Conservation (phyloP, 1,284 basidiomycete genomes). For the Trichosporon faecale region DNA sequence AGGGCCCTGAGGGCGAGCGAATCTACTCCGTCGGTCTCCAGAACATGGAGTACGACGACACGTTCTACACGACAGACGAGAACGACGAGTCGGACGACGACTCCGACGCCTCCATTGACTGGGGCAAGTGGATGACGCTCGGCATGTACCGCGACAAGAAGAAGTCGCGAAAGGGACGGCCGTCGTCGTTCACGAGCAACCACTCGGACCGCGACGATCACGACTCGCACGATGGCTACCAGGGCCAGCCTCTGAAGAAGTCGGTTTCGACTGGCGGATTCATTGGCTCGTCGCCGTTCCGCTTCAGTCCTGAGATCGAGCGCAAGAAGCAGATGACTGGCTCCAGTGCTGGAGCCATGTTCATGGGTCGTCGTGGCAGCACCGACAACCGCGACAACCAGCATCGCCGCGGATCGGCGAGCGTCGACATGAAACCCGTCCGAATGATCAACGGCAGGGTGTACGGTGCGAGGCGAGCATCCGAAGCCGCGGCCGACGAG, state of each 20-base stretch:
- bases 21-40: slow-evolving; percentile 22
- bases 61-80: slow-evolving; percentile 11
- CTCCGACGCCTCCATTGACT: slow-evolving; percentile 16
- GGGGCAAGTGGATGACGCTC: slow-evolving; percentile 11
- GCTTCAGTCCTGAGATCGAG: not conserved
- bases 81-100: slow-evolving; percentile 12
- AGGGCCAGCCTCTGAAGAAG: slow-evolving; percentile 47
- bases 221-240: slow-evolving; percentile 16
- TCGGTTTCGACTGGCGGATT: slow-evolving; percentile 44
- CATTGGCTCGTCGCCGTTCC: slow-evolving; percentile 34
- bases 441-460: slow-evolving; percentile 51
- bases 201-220: not conserved
- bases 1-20: slow-evolving; percentile 23
- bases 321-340: not conserved
- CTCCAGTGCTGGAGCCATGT: slow-evolving; percentile 1
- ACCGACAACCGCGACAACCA: not conserved
- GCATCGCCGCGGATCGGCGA: not conserved
- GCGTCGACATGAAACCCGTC: slow-evolving; percentile 28
- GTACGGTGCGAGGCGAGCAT: slow-evolving; percentile 46
- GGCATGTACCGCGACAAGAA: slow-evolving; percentile 6
- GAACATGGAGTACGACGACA: slow-evolving; percentile 26
- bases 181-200: slow-evolving; percentile 15
- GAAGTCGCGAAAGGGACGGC: slow-evolving; percentile 7
- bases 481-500: slow-evolving; percentile 38
- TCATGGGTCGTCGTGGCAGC: slow-evolving; percentile 2